Evolutionary conservation across 106 monocot species (phyloP).

Genomic region (Iris macrosiphon): DNA sequence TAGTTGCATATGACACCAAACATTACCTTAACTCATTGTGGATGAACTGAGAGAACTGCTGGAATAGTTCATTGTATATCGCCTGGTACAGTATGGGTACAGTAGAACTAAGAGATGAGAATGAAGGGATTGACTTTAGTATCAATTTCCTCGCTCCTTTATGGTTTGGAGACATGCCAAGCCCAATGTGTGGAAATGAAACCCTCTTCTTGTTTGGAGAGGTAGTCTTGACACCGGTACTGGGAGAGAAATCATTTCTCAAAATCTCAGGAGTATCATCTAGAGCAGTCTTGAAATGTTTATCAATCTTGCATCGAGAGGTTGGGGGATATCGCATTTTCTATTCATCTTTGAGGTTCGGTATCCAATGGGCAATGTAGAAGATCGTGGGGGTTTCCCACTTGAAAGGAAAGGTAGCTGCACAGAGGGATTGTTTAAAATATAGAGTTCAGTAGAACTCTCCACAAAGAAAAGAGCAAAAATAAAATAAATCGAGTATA

Average conservation of each 20-base stretch:
- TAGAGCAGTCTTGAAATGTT: conserved; percentile 3
- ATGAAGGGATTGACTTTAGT: conserved; percentile 78
- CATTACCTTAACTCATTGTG: conserved; percentile 2
- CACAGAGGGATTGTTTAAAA: conserved; percentile 20
- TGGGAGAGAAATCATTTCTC: conserved; percentile 30
- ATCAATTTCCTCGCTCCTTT: conserved; percentile 75
- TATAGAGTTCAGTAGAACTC: neutral
- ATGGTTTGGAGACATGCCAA: conserved; percentile 32
- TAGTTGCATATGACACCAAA: too few relatives aligned
- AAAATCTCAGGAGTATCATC: conserved; percentile 48
- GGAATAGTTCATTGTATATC: conserved; percentile 12
- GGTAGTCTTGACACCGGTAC: conserved; percentile 40
- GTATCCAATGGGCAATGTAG: conserved; percentile 16
- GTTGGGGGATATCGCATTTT: conserved; percentile 23
- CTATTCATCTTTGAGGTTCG: conserved; percentile 20
- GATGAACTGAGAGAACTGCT: too few relatives aligned
- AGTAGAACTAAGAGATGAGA: conserved; percentile 56
- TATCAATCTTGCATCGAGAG: conserved; percentile 14
- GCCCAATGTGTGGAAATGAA: conserved; percentile 43
- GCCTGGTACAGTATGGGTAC: conserved; percentile 6
- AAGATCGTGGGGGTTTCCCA: conserved; percentile 58
- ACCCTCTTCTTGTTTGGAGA: conserved; percentile 90
- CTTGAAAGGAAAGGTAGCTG: conserved; percentile 38
- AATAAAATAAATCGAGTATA: neutral
- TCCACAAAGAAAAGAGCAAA: neutral